These are phyloP conservation scores for Scutellaria minor DNA, from an alignment of 257 asterid species.

Conservation along the genomic window DNA sequence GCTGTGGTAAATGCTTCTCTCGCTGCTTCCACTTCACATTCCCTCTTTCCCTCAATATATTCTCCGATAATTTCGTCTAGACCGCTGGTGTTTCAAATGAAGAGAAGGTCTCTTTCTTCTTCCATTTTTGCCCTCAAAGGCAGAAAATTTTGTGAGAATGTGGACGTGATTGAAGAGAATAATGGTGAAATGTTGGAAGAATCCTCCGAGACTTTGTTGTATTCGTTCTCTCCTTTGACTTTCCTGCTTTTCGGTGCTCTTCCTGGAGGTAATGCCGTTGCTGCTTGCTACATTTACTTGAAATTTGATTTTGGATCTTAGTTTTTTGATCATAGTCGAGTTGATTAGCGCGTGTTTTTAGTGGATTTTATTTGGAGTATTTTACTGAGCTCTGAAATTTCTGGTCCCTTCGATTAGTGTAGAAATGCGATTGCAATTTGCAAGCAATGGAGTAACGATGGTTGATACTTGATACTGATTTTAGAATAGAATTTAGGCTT, in stretches of 20 bases:
- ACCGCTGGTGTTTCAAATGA: slow-evolving; percentile 19
- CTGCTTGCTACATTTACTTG: not conserved
- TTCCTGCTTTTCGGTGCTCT: slow-evolving; percentile 67
- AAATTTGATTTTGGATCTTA: not conserved
- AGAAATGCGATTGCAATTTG: too few relatives aligned
- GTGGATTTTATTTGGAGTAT: too few relatives aligned
- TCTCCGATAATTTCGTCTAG: slow-evolving; percentile 16
- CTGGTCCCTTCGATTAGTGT: too few relatives aligned
- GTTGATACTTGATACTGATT: not conserved
- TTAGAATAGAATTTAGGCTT: not conserved
- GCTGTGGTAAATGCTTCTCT: slow-evolving; percentile 58
- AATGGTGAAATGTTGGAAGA: slow-evolving; percentile 30
- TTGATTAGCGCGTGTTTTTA: too few relatives aligned
- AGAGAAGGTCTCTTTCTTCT: slow-evolving; percentile 26
- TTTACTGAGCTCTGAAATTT: too few relatives aligned
- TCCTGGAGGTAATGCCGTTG: slow-evolving; percentile 71
- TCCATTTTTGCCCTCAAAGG: slow-evolving; percentile 40
- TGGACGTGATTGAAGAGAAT: slow-evolving; percentile 35
- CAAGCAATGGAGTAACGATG: not conserved
- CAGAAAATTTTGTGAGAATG: slow-evolving; percentile 30
- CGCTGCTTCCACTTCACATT: slow-evolving; percentile 37
- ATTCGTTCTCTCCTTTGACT: slow-evolving; percentile 63
- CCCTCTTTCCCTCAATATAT: slow-evolving; percentile 29
- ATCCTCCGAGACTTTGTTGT: slow-evolving; percentile 49
- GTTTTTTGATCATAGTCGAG: too few relatives aligned